Base-by-base conservation (phyloP, 2,329 filamentous ascomycete genomes). In the Epichloe hybrida region DNA sequence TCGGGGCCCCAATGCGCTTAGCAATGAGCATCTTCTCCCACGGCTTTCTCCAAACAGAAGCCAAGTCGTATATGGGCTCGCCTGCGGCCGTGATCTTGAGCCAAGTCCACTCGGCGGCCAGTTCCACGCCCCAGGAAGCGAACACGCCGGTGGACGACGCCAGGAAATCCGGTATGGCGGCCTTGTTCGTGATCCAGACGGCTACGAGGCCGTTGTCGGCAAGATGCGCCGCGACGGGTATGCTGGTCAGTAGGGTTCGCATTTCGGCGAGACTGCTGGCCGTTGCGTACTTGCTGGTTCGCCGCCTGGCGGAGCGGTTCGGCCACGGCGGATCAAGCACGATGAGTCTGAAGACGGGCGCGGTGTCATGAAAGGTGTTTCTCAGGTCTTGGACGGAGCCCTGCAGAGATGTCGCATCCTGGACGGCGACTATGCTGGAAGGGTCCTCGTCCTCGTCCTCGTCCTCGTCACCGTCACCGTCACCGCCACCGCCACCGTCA, bases 281-380 rank as follows among this genome's bases (percentile, higher is more conserved):
- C 5, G 73, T 77, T 2, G 59, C 55, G 63, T 81, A 79, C 56
- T 72, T 59, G 59, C 68, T 65, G 47, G 56, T 72, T 58, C 78
- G 81, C 39, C 84, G 73, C 56, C 76, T 76, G 13, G 80, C 86
- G 5, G 86, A 90, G 44, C 81, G 77, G 61, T 88, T 91, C 0
- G 86, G 85, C 86, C 87, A 91, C 1, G 87, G 86, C 3, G 87
- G 87, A 61, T 91, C 86, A 20, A 90, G 68, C 7, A 89, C 63
- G 38, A 90, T 71, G 43, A 90, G 69, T 55, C 86, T 71, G 63
- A 91, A 89, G 6, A 63, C 59, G 20, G 75, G 72, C 2, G 74
- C 71, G 3, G 59, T 61, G 13, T 64, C 56, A 1, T 70, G 56
- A 55, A 81, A 75, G 0, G 55, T 54, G 2, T 62, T 58, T 38